Conservation (phyloP, 768 basidiomycete species). For the Calocera cornea region DNA sequence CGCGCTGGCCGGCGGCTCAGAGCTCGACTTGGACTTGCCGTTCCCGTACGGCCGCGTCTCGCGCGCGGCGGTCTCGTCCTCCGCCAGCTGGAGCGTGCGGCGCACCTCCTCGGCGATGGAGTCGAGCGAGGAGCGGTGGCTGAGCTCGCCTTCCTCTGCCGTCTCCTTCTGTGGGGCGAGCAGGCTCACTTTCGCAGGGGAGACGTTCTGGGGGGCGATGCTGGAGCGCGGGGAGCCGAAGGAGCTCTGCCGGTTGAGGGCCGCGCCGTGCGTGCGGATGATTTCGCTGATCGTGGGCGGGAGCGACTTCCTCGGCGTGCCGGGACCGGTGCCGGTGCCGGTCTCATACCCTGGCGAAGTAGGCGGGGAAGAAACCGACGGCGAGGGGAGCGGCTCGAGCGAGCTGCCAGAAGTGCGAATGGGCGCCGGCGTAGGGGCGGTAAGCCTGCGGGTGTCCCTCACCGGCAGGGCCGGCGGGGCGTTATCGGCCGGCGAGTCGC, state of each 20-base stretch:
- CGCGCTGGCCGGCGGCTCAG: not conserved
- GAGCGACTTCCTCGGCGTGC: slow-evolving; percentile 27
- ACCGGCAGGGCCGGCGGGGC: not conserved
- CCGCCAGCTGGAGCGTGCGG: slow-evolving; percentile 34
- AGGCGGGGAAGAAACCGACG: not conserved
- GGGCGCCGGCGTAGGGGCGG: not conserved
- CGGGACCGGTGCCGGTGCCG: not conserved
- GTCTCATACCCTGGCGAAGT: not conserved
- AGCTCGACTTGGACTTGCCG: not conserved
- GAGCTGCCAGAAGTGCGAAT: slow-evolving; percentile 5
- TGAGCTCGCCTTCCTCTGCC: slow-evolving; percentile 12
- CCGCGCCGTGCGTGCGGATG: slow-evolving; percentile 64
- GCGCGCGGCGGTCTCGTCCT: not conserved
- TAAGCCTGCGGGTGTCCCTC: not conserved
- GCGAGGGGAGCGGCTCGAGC: slow-evolving; percentile 1
- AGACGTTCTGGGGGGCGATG: not conserved
- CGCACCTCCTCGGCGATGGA: slow-evolving; percentile 75
- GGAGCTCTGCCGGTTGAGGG: slow-evolving; percentile 7
- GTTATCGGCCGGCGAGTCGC: not conserved
- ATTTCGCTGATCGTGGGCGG: slow-evolving; percentile 81
- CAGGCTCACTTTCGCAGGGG: slow-evolving; percentile 14
- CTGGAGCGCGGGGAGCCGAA: not conserved
- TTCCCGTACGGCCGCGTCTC: not conserved
- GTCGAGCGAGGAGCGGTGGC: slow-evolving; percentile 71
- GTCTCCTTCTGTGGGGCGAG: slow-evolving; percentile 35